Evolutionary conservation across 495 filamentous ascomycete genomes (phyloP), one percentile per base, ranked within the genome.

Genomic region (Penicillium lagena): DNA sequence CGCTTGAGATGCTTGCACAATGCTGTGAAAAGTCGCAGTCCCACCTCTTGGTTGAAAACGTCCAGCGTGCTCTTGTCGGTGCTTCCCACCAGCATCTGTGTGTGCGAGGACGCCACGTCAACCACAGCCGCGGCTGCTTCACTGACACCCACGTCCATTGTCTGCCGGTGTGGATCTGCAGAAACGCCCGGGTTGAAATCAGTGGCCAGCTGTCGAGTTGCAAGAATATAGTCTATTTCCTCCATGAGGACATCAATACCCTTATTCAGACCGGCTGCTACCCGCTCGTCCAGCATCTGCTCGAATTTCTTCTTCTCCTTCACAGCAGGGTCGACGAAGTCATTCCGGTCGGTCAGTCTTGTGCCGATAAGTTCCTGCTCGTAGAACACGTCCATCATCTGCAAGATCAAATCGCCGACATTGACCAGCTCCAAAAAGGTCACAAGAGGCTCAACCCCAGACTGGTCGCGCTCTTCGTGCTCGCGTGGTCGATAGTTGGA

Each of bases 311-410:
- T 97, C 77, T 99, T 99, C 53, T 91, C 90, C 50, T 94, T 83
- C 13, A 83, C 84, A 0, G 90, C 87, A 5, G 90, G 89, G 55
- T 93, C 87, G 30, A 99, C 68, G 56, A 97, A 99, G 63, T 99
- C 93, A 53, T 94, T 90, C 15, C 86, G 80, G 55, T 99, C 91
- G 10, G 85, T 85, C 40, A 99, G 80, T 49, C 86, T 87, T 4
- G 81, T 76, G 0, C 80, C 80, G 7, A 89, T 83, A 30, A 99
- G 76, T 61, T 97, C 91, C 59, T 96, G 90, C 62, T 94, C 87
- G 63, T 95, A 99, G 66, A 99, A 99, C 13, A 99, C 90, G 56
- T 99, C 94, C 44, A 99, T 79, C 94, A 99, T 99, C 58, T 99
- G 94, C 39, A 94, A 85, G 49, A 99, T 99, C 12, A 99, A 77